Evolutionary conservation across 306 rosid species (phyloP).

Genomic region (Cyamopsis tetragonoloba): DNA sequence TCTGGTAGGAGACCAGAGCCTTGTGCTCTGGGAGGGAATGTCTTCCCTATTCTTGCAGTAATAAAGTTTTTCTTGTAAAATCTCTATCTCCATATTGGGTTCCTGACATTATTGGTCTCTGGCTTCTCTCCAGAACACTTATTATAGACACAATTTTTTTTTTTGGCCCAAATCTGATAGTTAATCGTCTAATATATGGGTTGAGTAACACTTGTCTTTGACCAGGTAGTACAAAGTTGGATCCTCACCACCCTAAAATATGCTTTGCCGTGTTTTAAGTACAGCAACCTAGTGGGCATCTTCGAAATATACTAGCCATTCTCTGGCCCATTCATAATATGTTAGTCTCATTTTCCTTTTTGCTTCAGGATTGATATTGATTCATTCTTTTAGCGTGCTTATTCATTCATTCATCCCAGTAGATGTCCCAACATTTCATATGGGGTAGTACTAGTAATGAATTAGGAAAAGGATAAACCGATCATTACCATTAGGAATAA

Average conservation of each 20-base stretch:
- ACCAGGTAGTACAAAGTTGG: not conserved
- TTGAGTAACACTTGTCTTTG: not conserved
- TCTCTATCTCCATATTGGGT: too few relatives aligned
- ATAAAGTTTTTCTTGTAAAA: not conserved
- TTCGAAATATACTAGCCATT: not conserved
- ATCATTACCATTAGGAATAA: slow-evolving; percentile 66
- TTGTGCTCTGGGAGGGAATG: too few relatives aligned
- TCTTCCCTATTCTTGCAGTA: too few relatives aligned
- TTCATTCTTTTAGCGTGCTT: not conserved
- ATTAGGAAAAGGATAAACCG: slow-evolving; percentile 9
- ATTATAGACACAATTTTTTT: not conserved
- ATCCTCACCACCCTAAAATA: not conserved
- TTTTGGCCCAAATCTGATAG: not conserved
- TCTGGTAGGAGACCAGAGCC: too few relatives aligned
- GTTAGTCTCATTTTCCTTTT: not conserved
- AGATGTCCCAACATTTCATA: slow-evolving; percentile 13
- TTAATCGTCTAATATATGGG: not conserved
- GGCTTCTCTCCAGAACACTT: not conserved
- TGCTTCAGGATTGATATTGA: not conserved
- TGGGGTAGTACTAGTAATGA: not conserved
- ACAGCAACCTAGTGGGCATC: not conserved
- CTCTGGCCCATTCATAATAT: not conserved
- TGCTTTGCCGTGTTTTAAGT: not conserved
- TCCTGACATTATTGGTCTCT: not conserved
- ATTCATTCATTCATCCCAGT: not conserved